Percentiles rank a stretch among this genome's conserved stretches.
phyloP scores from a whole-genome alignment of 257 asterid species.

The Solanum pimpinellifolium region DNA sequence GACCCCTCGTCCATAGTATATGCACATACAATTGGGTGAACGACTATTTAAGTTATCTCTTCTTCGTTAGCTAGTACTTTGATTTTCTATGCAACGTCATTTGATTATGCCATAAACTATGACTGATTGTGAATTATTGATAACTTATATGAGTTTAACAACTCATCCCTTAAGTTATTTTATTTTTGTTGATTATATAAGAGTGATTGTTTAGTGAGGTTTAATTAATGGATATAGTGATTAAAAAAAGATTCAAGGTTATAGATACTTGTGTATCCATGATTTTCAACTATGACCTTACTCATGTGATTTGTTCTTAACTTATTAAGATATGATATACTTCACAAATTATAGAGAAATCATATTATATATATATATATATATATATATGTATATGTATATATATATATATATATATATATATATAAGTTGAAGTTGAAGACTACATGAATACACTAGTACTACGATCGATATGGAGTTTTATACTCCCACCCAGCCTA shows the following conservation, averaged over 20 bases:
- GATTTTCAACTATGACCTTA: neutral
- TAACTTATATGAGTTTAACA: too few relatives aligned
- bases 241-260: neutral
- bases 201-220: neutral
- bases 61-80: neutral
- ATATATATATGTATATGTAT: too few relatives aligned
- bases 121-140: neutral
- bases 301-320: neutral
- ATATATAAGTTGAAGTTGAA: too few relatives aligned
- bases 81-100: too few relatives aligned
- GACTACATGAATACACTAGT: too few relatives aligned
- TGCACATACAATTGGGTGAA: too few relatives aligned
- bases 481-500: too few relatives aligned
- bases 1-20: conserved; percentile 32
- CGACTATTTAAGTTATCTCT: neutral
- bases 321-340: neutral
- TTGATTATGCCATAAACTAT: neutral
- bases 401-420: too few relatives aligned
- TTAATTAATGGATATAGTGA: neutral
- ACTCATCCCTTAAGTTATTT: neutral
- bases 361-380: too few relatives aligned
- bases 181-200: neutral
- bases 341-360: too few relatives aligned
- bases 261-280: neutral
- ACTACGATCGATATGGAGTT: too few relatives aligned